A percentile compares a stretch with the other conserved stretches of the same genome.
Evolutionary conservation across 2,329 filamentous ascomycete genomes (phyloP).

Genomic region (Xylaria arbuscula): DNA sequence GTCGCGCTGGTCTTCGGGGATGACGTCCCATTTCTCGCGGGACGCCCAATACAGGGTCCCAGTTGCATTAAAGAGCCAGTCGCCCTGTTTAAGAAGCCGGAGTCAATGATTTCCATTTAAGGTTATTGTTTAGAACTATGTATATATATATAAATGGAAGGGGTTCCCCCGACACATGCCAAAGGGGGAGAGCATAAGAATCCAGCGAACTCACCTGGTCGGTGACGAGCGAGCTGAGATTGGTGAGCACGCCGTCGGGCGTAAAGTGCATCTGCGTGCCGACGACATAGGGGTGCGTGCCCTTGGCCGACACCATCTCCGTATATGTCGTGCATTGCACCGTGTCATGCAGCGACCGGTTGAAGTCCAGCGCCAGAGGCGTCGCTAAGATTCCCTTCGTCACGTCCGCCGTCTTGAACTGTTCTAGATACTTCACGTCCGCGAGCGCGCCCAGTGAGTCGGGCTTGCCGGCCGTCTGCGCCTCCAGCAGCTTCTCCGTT

Average conservation of each 20-base stretch:
- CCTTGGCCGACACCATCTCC: slow-evolving; percentile 51
- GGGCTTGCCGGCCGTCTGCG: slow-evolving; percentile 43
- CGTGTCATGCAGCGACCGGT: slow-evolving; percentile 53
- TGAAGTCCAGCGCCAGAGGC: slow-evolving; percentile 51
- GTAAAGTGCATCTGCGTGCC: slow-evolving; percentile 52
- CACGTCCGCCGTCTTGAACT: slow-evolving; percentile 50
- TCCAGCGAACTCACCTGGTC: slow-evolving; percentile 33
- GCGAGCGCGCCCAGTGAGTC: slow-evolving; percentile 37
- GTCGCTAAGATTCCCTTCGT: slow-evolving; percentile 49
- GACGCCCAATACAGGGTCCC: slow-evolving; percentile 51
- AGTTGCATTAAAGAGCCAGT: slow-evolving; percentile 55
- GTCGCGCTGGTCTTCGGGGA: slow-evolving; percentile 50
- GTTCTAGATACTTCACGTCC: slow-evolving; percentile 49
- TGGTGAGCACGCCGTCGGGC: slow-evolving; percentile 43
- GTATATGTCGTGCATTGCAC: slow-evolving; percentile 54
- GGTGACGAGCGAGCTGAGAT: slow-evolving; percentile 51
- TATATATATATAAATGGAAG: too few relatives aligned
- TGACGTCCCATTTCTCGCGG: slow-evolving; percentile 51
- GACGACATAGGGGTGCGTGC: slow-evolving; percentile 53
- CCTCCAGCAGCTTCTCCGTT: slow-evolving; percentile 44
- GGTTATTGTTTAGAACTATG: too few relatives aligned
- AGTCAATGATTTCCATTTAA: too few relatives aligned
- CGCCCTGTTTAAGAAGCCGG: slow-evolving; percentile 37
- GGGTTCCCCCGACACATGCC: too few relatives aligned
- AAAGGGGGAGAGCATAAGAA: too few relatives aligned